Evolutionary conservation across 148 eudicot genomes (phyloP).

Genomic region (Chenopodium quinoa): DNA sequence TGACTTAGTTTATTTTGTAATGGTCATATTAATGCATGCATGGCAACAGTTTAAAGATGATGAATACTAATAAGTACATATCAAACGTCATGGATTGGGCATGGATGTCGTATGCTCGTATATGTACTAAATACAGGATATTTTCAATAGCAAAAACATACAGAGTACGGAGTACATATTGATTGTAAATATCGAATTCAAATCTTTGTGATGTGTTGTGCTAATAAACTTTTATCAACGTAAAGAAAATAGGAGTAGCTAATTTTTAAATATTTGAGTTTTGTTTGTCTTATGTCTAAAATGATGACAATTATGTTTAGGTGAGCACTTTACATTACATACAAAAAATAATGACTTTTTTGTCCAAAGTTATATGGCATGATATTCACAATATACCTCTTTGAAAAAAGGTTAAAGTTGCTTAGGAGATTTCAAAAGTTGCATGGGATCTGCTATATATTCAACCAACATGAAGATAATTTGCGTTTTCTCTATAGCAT

Average conservation of each 20-base stretch:
- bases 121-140: no score
- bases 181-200: no score
- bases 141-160: no score
- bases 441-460: constrained; percentile 25
- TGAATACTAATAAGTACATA: no score
- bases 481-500: constrained; percentile 11
- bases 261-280: not conserved
- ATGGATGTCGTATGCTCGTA: no score
- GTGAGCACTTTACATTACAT: not conserved
- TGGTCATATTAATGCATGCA: no score
- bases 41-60: no score
- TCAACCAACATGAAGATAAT: constrained; percentile 14
- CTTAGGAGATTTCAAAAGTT: constrained; percentile 38
- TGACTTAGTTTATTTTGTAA: no score
- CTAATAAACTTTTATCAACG: not conserved
- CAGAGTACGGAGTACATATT: no score
- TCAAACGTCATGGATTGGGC: no score
- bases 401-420: constrained; percentile 33
- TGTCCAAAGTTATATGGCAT: constrained; percentile 21
- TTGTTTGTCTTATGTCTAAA: constrained; percentile 2
- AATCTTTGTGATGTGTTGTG: no score
- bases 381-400: not conserved
- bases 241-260: not conserved
- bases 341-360: not conserved
- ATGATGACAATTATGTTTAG: not conserved